Base-by-base conservation (phyloP, 495 filamentous ascomycete genomes). In the Penicillium crystallinum region DNA sequence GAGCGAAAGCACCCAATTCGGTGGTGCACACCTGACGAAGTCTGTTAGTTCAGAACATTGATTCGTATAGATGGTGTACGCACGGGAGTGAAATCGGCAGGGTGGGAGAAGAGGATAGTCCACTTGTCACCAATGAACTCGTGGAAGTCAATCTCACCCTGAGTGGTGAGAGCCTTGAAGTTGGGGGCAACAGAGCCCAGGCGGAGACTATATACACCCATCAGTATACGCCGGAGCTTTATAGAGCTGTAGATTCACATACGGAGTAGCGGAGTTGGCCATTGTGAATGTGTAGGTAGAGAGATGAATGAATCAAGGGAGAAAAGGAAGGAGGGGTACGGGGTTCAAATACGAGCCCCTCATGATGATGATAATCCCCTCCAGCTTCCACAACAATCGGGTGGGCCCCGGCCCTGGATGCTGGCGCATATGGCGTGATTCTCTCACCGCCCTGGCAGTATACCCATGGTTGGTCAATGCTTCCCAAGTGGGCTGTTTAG, bases 91-190 rank as follows among this genome's bases (percentile, higher is more conserved):
- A 84, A 91, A 72, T 91, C 87, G 66, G 73, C 74, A 27, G 93
- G 93, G 80, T 98, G 93, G 29, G 91, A 96, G 84, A 97, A 98
- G 68, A 97, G 83, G 59, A 98, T 81, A 54, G 89, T 86, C 93
- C 93, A 98, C 58, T 81, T 88, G 78, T 92, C 80, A 66, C 90
- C 95, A 61, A 97, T 88, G 76, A 88, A 98, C 65, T 97, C 83
- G 74, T 98, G 95, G 81, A 97, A 96, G 76, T 95, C 85, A 72
- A 98, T 97, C 48, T 82, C 83, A 55, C 93, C 93, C 49, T 78
- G 82, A 66, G 92, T 96, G 67, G 92, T 95, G 48, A 93, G 88
- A 55, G 92, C 88, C 65, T 93, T 70, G 81, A 97, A 97, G 81
- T 96, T 87, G 59, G 92, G 92, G 70, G 92, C 92, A 68, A 80